Conservation (phyloP, 305 asterid species). For the Fraxinus velutina region DNA sequence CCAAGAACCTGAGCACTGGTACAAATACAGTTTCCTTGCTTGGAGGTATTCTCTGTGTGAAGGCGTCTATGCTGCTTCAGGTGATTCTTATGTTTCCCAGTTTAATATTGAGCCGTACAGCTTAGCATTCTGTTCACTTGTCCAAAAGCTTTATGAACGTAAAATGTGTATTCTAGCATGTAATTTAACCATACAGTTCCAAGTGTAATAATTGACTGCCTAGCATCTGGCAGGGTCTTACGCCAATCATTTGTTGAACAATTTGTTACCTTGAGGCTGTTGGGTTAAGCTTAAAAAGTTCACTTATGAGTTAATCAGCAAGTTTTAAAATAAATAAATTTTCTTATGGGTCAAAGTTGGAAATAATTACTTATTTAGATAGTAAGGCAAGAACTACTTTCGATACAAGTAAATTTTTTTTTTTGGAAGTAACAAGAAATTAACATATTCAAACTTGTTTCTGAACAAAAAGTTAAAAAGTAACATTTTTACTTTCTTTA, state of each 20-base stretch:
- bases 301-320: neutral
- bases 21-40: conserved; percentile 45
- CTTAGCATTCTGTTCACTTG: neutral
- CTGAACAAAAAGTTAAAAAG: neutral
- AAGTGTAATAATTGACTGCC: neutral
- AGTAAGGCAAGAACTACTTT: neutral
- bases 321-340: neutral
- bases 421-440: neutral
- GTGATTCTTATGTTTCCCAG: conserved; percentile 25
- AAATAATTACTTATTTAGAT: neutral
- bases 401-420: neutral
- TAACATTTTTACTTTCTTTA: neutral
- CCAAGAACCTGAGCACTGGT: conserved; percentile 43
- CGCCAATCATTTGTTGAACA: neutral
- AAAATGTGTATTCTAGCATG: neutral
- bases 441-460: neutral
- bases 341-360: neutral
- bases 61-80: conserved; percentile 92
- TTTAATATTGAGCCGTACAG: neutral
- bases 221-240: neutral
- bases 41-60: conserved; percentile 84
- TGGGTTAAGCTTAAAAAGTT: neutral
- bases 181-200: neutral
- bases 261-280: neutral
- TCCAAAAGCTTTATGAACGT: neutral